Percentiles rank a stretch among this genome's conserved stretches.
phyloP scores from a whole-genome alignment of 2,329 filamentous ascomycete genomes.

The Grosmannia penicillata region DNA sequence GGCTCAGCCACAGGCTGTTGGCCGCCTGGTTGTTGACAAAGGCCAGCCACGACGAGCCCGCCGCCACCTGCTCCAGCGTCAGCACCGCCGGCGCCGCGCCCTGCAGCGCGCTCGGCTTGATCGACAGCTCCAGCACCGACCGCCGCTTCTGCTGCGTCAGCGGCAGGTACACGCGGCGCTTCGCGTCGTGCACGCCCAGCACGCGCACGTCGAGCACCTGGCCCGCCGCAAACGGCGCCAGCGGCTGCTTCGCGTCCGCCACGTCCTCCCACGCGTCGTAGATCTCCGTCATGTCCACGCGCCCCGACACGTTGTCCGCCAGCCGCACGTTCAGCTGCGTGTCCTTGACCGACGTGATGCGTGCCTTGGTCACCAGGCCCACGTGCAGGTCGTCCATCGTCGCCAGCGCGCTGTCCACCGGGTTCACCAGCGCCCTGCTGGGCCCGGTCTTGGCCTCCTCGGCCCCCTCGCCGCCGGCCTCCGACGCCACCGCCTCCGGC shows the following conservation, averaged over 20 bases:
- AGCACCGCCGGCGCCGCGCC: conserved; percentile 31
- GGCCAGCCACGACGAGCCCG: conserved; percentile 58
- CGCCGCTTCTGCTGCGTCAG: conserved; percentile 75
- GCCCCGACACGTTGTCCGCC: conserved; percentile 78
- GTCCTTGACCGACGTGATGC: conserved; percentile 69
- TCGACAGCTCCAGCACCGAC: conserved; percentile 74
- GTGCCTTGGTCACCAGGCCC: conserved; percentile 61
- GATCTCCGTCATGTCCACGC: conserved; percentile 79
- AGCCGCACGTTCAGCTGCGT: conserved; percentile 88
- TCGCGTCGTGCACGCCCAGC: conserved; percentile 77
- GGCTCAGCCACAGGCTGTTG: conserved; percentile 75
- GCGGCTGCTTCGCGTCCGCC: conserved; percentile 62
- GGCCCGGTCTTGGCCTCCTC: background rate
- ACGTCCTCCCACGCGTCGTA: conserved; percentile 87
- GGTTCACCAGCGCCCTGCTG: conserved; percentile 17
- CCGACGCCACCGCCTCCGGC: conserved; percentile 27
- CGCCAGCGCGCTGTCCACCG: conserved; percentile 47
- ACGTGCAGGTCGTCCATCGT: conserved; percentile 58
- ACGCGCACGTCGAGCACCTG: conserved; percentile 61
- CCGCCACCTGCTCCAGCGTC: conserved; percentile 55
- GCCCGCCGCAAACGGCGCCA: conserved; percentile 58
- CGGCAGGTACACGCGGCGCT: conserved; percentile 80
- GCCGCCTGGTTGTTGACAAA: conserved; percentile 83
- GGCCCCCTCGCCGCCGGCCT: background rate
- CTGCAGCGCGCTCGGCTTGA: conserved; percentile 55